Percentiles rank a stretch among this genome's conserved stretches.
These are phyloP conservation scores for Phylloporus sp. DNA, from an alignment of 768 basidiomycete genomes.

Conservation along the genomic window DNA sequence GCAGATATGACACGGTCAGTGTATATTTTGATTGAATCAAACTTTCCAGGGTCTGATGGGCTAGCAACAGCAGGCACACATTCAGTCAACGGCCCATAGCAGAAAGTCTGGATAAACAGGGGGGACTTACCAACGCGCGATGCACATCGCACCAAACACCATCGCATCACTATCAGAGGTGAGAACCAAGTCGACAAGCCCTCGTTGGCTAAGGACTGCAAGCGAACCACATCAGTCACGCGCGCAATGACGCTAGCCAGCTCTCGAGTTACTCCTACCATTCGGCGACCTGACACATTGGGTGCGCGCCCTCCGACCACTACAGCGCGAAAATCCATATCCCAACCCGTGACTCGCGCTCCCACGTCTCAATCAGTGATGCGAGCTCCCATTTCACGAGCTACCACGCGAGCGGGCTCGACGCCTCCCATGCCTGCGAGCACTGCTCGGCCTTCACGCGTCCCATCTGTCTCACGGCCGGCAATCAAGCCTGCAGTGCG, in stretches of 20 bases:
- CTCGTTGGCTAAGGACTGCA: too few relatives aligned
- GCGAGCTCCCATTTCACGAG: constrained; percentile 12
- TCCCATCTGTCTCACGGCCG: constrained; percentile 4
- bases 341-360: constrained; percentile 23
- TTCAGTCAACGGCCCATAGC: too few relatives aligned
- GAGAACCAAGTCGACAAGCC: too few relatives aligned
- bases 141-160: too few relatives aligned
- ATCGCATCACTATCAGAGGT: too few relatives aligned
- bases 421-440: constrained; percentile 14
- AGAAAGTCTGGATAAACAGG: too few relatives aligned
- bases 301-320: constrained; percentile 8
- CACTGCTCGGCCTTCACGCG: constrained; percentile 6
- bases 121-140: too few relatives aligned
- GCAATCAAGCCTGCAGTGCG: constrained; percentile 8
- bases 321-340: constrained; percentile 5
- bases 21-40: too few relatives aligned
- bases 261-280: constrained; percentile 9
- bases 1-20: too few relatives aligned
- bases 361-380: constrained; percentile 21
- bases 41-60: too few relatives aligned
- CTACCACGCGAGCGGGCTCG: constrained; percentile 20
- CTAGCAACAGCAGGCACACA: too few relatives aligned
- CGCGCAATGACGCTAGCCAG: not conserved
- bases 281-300: constrained; percentile 8
- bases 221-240: constrained; percentile 1